A percentile compares a stretch with the other conserved stretches of the same genome.
Conservation (phyloP, 2,329 filamentous ascomycete genomes). For the Venturia aucupariae region DNA sequence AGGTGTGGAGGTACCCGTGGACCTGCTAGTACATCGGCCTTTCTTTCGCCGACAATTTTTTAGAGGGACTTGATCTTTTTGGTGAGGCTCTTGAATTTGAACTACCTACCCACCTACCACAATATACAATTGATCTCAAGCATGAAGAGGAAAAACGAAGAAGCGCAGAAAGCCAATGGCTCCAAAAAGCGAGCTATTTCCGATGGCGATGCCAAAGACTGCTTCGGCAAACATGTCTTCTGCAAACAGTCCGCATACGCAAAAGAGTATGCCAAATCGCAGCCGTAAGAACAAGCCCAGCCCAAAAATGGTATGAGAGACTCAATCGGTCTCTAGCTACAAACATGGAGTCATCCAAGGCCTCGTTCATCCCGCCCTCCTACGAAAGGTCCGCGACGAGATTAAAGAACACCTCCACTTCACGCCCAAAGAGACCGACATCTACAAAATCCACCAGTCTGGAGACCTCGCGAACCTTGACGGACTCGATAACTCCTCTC, state of each 20-base stretch:
- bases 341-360: constrained; percentile 83
- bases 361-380: constrained; percentile 69
- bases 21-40: too few species aligned
- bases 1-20: too few species aligned
- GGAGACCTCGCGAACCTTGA: constrained; percentile 95
- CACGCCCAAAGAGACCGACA: constrained; percentile 97
- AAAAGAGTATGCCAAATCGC: constrained; percentile 28
- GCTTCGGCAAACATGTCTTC: constrained; percentile 31
- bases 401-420: constrained; percentile 87
- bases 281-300: constrained; percentile 25
- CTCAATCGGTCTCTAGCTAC: constrained; percentile 45
- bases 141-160: constrained; percentile 37
- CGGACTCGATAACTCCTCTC: constrained; percentile 76
- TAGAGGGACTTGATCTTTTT: too few species aligned
- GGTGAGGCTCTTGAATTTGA: too few species aligned
- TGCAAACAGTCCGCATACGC: constrained; percentile 28
- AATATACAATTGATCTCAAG: background rate
- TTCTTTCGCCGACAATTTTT: background rate
- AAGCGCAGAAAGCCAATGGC: constrained; percentile 24
- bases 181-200: constrained; percentile 35
- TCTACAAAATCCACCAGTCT: constrained; percentile 99
- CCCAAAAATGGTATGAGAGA: background rate
- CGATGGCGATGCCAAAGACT: constrained; percentile 30
- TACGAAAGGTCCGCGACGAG: constrained; percentile 80
- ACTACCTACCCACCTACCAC: too few species aligned